Evolutionary conservation across 2,329 filamentous ascomycete species (phyloP), one percentile per base, ranked within the genome.

Genomic region (Trichoderma koningiopsis): DNA sequence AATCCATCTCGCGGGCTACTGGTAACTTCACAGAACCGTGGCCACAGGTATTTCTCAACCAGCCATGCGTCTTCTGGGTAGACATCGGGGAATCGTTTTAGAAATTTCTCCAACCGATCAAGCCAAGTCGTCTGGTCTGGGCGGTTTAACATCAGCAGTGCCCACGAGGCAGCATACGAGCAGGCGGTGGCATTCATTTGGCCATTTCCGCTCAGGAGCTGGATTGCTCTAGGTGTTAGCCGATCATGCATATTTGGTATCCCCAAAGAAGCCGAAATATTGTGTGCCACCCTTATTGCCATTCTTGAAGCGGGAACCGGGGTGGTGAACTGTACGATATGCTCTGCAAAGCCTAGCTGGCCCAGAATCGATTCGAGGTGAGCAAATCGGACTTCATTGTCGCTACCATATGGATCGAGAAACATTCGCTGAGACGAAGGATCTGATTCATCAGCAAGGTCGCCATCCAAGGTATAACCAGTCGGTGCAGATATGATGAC

Each of bases 401-500:
- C 86, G 3, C 87, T 89, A 33, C 88, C 87, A 78, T 92, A 97
- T 0, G 94, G 94, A 75, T 97, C 93, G 72, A 97, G 84, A 76
- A 93, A 96, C 87, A 97, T 95, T 58, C 84, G 74, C 57, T 77
- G 73, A 14, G 72, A 70, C 5, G 73, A 69, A 16, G 82, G 81
- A 59, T 84, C 79, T 19, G 22, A 22, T 19, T 43, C 49, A 8
- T 78, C 74, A 7, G 81, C 69, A 31, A 74, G 74, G 14, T 73
- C 73, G 24, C 82, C 88, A 76, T 93, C 87, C 61, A 94, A 80
- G 37, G 89, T 88, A 73, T 86, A 78, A 2, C 88, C 88, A 0
- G 81, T 77, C 0, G 86, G 84, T 5, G 91, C 86, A 62, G 87
- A 84, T 14, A 98, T 88, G 64, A 96, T 89, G 22, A 89, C 92